phyloP scores from a whole-genome alignment of 352 stramenopile species.

The Phytophthora fragariae region DNA sequence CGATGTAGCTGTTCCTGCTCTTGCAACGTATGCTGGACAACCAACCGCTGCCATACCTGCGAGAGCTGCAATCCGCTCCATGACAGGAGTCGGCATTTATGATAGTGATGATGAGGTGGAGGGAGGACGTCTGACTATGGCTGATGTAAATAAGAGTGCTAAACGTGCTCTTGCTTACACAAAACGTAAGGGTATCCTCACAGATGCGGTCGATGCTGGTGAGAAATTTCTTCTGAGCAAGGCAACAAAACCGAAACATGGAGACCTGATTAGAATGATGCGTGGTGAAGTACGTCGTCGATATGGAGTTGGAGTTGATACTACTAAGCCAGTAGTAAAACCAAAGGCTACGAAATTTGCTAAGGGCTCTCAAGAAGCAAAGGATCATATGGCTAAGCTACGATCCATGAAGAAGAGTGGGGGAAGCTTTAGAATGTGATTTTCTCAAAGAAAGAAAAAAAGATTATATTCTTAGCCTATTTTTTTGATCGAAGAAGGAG shows the following conservation, averaged over 20 bases:
- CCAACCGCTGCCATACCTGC: constrained; percentile 2
- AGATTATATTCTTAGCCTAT: neutral
- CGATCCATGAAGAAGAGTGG: neutral
- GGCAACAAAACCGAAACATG: no score
- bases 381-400: neutral
- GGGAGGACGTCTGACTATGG: neutral
- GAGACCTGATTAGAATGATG: no score
- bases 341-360: neutral
- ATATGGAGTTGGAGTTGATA: constrained; percentile 5
- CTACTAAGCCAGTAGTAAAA: no score
- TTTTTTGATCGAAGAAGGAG: neutral
- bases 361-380: neutral
- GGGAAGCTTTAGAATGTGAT: neutral
- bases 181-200: constrained; percentile 18
- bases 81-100: constrained; percentile 15
- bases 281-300: no score
- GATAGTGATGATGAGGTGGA: constrained; percentile 9
- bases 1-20: no score
- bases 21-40: neutral
- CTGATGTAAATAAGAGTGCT: constrained; percentile 14
- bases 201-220: neutral
- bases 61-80: neutral
- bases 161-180: neutral
- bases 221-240: no score
- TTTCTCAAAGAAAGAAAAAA: neutral